These are phyloP conservation scores for Persicaria tinctoria DNA, from an alignment of 148 eudicot species.

Conservation along the genomic window DNA sequence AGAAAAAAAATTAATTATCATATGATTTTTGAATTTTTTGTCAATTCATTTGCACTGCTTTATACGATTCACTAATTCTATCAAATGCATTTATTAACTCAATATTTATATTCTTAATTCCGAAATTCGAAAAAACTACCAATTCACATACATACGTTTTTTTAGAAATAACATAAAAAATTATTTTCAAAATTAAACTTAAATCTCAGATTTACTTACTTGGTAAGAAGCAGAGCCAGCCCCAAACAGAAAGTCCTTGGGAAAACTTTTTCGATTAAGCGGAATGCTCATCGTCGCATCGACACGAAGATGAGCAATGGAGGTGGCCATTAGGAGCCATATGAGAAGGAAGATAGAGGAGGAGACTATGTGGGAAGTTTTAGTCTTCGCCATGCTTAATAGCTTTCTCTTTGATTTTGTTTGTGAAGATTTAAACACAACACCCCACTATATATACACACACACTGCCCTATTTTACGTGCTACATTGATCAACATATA, in stretches of 20 bases:
- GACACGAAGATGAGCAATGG: not conserved
- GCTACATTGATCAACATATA: not conserved
- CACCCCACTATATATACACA: not conserved
- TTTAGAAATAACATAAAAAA: not conserved
- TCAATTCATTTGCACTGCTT: too few species aligned
- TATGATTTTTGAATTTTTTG: too few species aligned
- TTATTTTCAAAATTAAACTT: not conserved
- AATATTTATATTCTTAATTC: too few species aligned
- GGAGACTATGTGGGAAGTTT: not conserved
- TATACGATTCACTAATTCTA: too few species aligned
- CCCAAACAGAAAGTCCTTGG: constrained; percentile 1
- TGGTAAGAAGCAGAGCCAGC: constrained; percentile 11
- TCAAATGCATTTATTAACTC: too few species aligned
- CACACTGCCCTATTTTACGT: not conserved
- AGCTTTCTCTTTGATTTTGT: not conserved
- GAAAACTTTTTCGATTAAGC: constrained; percentile 5
- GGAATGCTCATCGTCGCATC: not conserved
- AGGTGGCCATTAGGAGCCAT: not conserved
- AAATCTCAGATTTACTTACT: not conserved
- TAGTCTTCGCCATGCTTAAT: not conserved
- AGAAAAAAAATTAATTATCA: not conserved
- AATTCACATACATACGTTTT: too few species aligned
- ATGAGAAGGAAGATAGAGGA: not conserved
- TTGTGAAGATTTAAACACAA: not conserved
- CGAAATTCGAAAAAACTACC: too few species aligned